Evolutionary conservation across 1,139 yeast genomes (phyloP), one percentile per base, ranked within the genome.

Genomic region (Nakaseomyces sp.): DNA sequence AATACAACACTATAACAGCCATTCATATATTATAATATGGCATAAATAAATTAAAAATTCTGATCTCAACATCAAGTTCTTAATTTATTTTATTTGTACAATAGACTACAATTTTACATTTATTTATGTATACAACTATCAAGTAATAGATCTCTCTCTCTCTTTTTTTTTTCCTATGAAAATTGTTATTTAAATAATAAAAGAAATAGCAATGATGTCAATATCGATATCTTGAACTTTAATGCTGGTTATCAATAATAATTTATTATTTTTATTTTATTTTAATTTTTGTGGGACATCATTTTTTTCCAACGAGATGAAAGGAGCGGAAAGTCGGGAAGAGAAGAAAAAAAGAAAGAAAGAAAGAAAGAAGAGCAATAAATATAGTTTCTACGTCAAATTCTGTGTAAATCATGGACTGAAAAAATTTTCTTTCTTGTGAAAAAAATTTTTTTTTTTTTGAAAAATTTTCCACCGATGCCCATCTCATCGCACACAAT

Each of bases 401-500:
- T 26, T 26, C 13, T 26, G 29, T 26, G 29, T 6, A 13, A 2
- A 30, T 30, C 15, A 7, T 30, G 30, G 5, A 7, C 15, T 5
- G 24, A n/a, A 7, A 35, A 19, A 18, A 19, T n/a, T 25, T 41
- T 20, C 29, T 15, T 13, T 15, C 6, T 12, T n/a, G 9, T 10
- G 15, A 9, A 22, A 22, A 22, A 22, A 22, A 20, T 20, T 20
- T 12, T 22, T 20, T 20, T 12, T 22, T 20, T 39, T 33, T 32
- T 28, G 25, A 35, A 41, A 42, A 15, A 36, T 20, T 19, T 40
- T 18, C 36, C 12, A 17, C 13, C 36, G 36, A 32, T 32, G 36
- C 36, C 24, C 36, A 32, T 32, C 36, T 32, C 36, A 32, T 32
- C 36, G 36, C 36, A 29, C n/a, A 29, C 17, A 29, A 9, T 29